Base-by-base conservation (phyloP, 495 filamentous ascomycete genomes). In the Trichoderma erinaceum region DNA sequence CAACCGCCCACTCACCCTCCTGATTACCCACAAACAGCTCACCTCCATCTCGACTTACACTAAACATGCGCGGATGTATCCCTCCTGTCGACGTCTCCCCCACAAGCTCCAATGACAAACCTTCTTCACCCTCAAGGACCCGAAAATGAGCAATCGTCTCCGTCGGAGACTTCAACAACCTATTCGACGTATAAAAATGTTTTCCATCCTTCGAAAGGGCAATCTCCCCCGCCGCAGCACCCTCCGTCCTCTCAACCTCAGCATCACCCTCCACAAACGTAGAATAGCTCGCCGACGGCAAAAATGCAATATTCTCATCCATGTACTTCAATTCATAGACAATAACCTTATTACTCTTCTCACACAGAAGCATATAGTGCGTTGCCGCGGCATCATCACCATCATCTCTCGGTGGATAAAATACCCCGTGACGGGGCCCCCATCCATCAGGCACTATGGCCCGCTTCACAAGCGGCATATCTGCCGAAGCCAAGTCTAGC, bases 151-250 rank as follows among this genome's bases (percentile, higher is more conserved):
- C 70, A 67, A 78, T 74, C 70, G 65, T 74, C 69, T 78, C 76
- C 13, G 72, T 73, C 27, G 66, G 68, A 66, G 73, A 68, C 32
- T 73, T 75, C 29, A 68, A 74, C 56, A 73, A 66, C 15, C 76
- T 74, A 74, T 78, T 78, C 69, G 75, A 75, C 52, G 77, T 72
- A 70, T 77, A 78, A 16, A 78, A 66, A 70, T 76, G 72, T 41
- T 29, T 52, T 64, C 68, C 65, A 72, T 77, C 75, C 15, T 48
- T 29, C 4, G 75, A 70, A 67, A 78, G 61, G 16, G 68, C 68
- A 15, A 78, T 67, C 68, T 73, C 73, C 35, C 73, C 76, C 15
- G 74, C 76, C 3, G 74, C 70, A 13, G 75, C 75, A 29, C 23
- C 64, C 7, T 10, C 35, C 4, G 69, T 63, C 29, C 18, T 11